Conservation (phyloP, 192 early-diverging fungal genomes). For the Ambispora gerdemannii region DNA sequence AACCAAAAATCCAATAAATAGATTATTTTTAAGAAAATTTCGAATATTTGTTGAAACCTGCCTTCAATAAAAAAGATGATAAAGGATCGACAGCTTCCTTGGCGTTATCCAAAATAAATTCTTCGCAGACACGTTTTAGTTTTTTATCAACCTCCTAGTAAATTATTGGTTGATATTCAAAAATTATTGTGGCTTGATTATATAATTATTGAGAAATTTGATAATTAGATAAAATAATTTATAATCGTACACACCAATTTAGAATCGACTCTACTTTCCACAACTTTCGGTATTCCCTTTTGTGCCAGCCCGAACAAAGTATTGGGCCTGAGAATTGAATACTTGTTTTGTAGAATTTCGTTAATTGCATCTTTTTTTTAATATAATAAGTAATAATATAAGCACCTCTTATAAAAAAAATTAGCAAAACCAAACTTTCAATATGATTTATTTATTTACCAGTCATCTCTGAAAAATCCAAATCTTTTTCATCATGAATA, state of each 20-base stretch:
- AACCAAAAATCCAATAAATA: neutral
- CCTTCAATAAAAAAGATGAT: conserved; percentile 64
- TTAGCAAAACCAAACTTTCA: conserved; percentile 30
- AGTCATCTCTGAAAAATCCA: conserved; percentile 64
- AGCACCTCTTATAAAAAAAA: conserved; percentile 28
- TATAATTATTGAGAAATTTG: conserved; percentile 40
- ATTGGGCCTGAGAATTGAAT: conserved; percentile 38
- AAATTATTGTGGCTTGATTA: neutral
- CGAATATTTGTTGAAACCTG: no score
- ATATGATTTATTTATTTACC: conserved; percentile 36
- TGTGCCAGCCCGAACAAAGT: conserved; percentile 39
- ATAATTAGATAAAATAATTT: neutral
- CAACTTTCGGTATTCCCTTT: conserved; percentile 48
- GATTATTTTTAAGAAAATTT: conserved; percentile 5
- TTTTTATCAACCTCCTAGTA: conserved; percentile 65
- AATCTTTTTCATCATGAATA: conserved; percentile 63
- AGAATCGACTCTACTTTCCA: conserved; percentile 42
- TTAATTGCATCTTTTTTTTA: conserved; percentile 28
- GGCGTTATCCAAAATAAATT: conserved; percentile 70
- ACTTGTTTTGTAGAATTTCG: conserved; percentile 37
- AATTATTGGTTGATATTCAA: no score
- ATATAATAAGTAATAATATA: neutral
- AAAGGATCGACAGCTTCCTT: conserved; percentile 61
- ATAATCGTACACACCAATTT: conserved; percentile 28
- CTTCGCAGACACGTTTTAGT: conserved; percentile 71